phyloP scores from a whole-genome alignment of 257 asterid genomes.

The Capsicum chinense region DNA sequence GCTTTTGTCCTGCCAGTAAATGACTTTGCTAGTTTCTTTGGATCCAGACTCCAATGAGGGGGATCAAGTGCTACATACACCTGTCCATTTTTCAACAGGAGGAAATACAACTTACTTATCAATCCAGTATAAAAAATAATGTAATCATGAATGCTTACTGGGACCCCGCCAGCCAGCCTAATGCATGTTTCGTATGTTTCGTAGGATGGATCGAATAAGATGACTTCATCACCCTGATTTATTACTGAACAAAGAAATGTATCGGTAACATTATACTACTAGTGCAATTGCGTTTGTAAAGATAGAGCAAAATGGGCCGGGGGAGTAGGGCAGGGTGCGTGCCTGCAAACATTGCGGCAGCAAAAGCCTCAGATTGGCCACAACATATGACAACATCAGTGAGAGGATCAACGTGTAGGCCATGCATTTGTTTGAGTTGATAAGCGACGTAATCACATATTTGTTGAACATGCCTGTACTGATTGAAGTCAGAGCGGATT shows the following conservation, averaged over 20 bases:
- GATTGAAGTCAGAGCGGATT: constrained; percentile 80
- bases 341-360: constrained; percentile 84
- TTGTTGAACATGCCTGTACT: constrained; percentile 93
- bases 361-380: constrained; percentile 94
- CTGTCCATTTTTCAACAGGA: constrained; percentile 42
- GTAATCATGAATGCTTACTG: constrained; percentile 54
- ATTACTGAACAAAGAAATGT: constrained; percentile 52
- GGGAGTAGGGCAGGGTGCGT: too few relatives aligned
- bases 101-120: constrained; percentile 21
- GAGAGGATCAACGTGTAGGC: constrained; percentile 62
- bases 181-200: constrained; percentile 88
- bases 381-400: constrained; percentile 80
- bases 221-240: constrained; percentile 83
- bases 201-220: constrained; percentile 78
- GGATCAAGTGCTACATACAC: constrained; percentile 86
- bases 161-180: constrained; percentile 89
- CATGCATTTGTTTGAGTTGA: constrained; percentile 66
- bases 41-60: constrained; percentile 71
- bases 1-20: constrained; percentile 76
- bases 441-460: constrained; percentile 67
- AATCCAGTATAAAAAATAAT: not conserved
- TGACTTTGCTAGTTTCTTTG: constrained; percentile 59
- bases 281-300: too few relatives aligned
- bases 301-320: too few relatives aligned
- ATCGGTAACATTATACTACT: not conserved